phyloP scores from a whole-genome alignment of 2,329 filamentous ascomycete genomes.

The Phialophora tarda region DNA sequence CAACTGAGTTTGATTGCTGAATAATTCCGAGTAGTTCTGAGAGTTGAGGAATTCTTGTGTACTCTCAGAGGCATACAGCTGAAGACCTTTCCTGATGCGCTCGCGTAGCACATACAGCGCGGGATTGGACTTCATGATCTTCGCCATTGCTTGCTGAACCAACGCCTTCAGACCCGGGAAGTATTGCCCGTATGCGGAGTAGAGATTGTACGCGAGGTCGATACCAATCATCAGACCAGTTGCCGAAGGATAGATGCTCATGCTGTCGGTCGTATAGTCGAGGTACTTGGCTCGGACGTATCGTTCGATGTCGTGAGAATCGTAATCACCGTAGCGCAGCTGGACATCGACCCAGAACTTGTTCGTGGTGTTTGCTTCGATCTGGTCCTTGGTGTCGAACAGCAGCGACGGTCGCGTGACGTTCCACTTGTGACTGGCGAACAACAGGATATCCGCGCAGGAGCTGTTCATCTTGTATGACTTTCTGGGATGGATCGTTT shows the following conservation, averaged over 20 bases:
- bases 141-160: constrained; percentile 97
- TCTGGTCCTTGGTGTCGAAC: constrained; percentile 94
- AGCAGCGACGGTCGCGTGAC: constrained; percentile 90
- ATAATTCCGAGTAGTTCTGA: constrained; percentile 98
- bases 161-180: constrained; percentile 97
- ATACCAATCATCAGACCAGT: constrained; percentile 98
- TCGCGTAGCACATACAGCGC: constrained; percentile 94
- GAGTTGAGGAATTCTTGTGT: constrained; percentile 99
- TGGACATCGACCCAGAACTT: constrained; percentile 99
- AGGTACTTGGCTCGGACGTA: constrained; percentile 98
- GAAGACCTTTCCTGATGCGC: constrained; percentile 96
- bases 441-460: constrained; percentile 94
- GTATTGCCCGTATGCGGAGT: constrained; percentile 97
- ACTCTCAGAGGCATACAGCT: constrained; percentile 96
- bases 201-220: constrained; percentile 96
- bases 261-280: constrained; percentile 97
- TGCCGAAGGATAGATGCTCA: constrained; percentile 97
- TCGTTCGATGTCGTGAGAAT: constrained; percentile 97
- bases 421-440: constrained; percentile 98
- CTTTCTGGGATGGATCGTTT: constrained; percentile 98
- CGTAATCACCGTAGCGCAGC: constrained; percentile 94
- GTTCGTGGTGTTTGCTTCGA: constrained; percentile 92
- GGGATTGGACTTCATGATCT: constrained; percentile 99
- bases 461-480: constrained; percentile 99
- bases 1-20: constrained; percentile 98